phyloP scores from a whole-genome alignment of 1,139 yeast genomes.

The Taphrina communis region DNA sequence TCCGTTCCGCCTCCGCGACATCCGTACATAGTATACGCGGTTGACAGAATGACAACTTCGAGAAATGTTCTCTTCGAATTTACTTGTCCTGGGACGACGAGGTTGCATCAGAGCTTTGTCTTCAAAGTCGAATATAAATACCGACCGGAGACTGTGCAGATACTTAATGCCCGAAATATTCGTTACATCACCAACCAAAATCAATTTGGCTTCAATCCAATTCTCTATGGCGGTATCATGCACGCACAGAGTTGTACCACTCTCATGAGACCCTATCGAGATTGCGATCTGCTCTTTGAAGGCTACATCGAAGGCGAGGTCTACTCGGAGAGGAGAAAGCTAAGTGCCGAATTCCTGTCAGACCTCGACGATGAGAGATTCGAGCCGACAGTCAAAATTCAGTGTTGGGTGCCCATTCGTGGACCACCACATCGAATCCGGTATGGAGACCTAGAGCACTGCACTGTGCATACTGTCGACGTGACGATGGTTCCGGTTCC shows the following conservation, averaged over 20 bases:
- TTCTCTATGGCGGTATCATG: not conserved
- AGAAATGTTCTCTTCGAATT: not conserved
- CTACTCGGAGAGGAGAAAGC: not conserved
- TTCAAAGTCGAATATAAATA: not conserved
- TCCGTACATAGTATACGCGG: too few species aligned
- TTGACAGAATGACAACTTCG: not conserved
- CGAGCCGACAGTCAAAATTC: not conserved
- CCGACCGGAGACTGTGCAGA: not conserved
- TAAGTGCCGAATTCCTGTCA: constrained; percentile 1
- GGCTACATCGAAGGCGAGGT: constrained; percentile 6
- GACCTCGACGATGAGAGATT: not conserved
- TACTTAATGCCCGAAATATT: not conserved
- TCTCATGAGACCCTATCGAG: not conserved
- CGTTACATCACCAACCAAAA: not conserved
- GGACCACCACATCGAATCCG: not conserved
- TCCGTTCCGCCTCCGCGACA: too few species aligned
- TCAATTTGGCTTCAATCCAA: not conserved
- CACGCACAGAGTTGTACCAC: not conserved
- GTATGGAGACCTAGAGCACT: not conserved
- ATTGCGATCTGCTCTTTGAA: not conserved
- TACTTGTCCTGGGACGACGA: not conserved
- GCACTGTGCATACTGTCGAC: not conserved
- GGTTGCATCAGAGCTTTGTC: not conserved
- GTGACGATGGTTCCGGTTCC: too few species aligned
- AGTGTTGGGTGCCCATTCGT: not conserved